Base-by-base conservation (phyloP, 192 early-diverging fungal species). In the Kappamyces sp. region DNA sequence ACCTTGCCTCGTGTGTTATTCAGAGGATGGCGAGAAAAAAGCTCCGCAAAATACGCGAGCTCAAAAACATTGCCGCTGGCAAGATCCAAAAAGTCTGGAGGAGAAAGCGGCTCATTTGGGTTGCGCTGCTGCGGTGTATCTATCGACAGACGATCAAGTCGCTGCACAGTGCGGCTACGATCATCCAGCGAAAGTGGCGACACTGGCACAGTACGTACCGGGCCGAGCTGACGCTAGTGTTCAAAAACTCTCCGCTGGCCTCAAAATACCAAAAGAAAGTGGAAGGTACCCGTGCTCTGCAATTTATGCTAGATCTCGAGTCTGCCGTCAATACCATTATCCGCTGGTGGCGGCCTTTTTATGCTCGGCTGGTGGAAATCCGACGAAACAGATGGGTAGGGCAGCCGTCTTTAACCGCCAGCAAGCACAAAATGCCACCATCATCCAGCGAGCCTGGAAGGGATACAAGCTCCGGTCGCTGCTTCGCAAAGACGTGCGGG, bases 1-100 rank as follows among this genome's bases (percentile, higher is more conserved):
- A 73, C 60, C 33, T 53, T 37, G 76, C 79, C 1, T 76, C 76
- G 15, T 70, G 64, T 29, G 49, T 75, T 43, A 81, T 81, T 40
- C 79, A 81, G 57, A 52, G 75, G n/a, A 59, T 77, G 9, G 76
- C 76, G 22, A 45, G 79, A 15, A 68, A 70, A 31, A 76, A 79
- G 49, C 60, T 81, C 14, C 53, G 68, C 6, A 45, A 64, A 32
- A 29, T 81, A 6, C 73, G 74, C 35, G 62, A 58, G 30, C 32
- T 66, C 22, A 81, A 81, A 54, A 71, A 81, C 45, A 68, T 72
- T 36, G 69, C 79, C 5, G 76, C 73, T 0, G 68, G 60, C 1
- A 69, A 63, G 46, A 81, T 81, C 49, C 79, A 81, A 61, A 59
- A 66, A 42, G 72, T 70, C 48, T 81, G 79, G 79, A 60, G 79